Percentiles rank a stretch among this genome's conserved stretches.
These are phyloP conservation scores for Ophiostoma sp. DNA, from an alignment of 2,329 filamentous ascomycete genomes.

Conservation along the genomic window DNA sequence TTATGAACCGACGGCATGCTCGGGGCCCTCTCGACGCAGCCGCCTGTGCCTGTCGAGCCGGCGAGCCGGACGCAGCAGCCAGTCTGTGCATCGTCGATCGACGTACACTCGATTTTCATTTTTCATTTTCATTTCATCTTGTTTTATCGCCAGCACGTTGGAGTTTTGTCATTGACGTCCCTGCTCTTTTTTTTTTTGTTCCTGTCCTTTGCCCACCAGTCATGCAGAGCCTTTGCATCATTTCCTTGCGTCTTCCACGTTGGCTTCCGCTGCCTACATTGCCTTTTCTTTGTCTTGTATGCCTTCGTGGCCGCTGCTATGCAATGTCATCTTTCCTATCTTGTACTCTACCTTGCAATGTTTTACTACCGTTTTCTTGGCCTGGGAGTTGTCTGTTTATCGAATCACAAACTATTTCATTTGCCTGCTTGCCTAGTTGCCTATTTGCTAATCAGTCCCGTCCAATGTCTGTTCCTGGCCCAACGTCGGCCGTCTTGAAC, in stretches of 20 bases:
- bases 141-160: background rate
- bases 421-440: background rate
- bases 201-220: background rate
- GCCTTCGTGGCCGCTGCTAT: too few relatives aligned
- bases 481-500: background rate
- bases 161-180: slow-evolving; percentile 2
- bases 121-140: background rate
- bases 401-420: background rate
- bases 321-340: too few relatives aligned
- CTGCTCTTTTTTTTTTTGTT: background rate
- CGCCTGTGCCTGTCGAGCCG: too few relatives aligned
- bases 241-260: background rate
- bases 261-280: background rate
- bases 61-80: too few relatives aligned
- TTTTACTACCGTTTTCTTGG: too few relatives aligned
- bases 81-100: background rate
- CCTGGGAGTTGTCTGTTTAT: too few relatives aligned
- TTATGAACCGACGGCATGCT: background rate
- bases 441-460: background rate
- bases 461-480: too few relatives aligned
- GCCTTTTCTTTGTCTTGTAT: background rate
- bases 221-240: slow-evolving; percentile 9
- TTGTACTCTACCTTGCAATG: too few relatives aligned
- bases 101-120: background rate
- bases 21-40: too few relatives aligned